Base-by-base conservation (phyloP, 2,329 filamentous ascomycete genomes). In the Talaromyces albobiverticillius region DNA sequence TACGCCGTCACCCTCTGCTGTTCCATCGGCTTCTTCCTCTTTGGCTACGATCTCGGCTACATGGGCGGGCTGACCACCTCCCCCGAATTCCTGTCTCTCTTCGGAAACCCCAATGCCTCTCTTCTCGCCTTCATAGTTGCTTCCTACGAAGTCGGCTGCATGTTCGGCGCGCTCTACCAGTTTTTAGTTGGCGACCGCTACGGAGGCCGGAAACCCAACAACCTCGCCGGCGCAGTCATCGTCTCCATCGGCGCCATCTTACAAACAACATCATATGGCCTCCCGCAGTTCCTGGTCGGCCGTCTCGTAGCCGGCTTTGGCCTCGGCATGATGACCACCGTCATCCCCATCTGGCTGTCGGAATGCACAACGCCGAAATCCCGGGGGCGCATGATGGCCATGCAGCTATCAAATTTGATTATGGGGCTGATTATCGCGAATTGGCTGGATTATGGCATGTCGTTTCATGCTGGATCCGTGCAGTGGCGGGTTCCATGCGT, bases 361-460 rank as follows among this genome's bases (percentile, higher is more conserved):
- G 61, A 63, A 50, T 61, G 55, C 18, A 49, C 55, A 23, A 57
- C 55, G 3, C 68, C 73, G 1, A 62, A 68, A 20, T 73, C 72
- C 26, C 70, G 77, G 29, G 78, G 78, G 41, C 64, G 70, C 55
- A 64, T 77, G 34, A 73, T 80, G 53, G 76, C 75, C n/a, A 75
- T 63, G 57, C 62, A 64, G 36, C 47, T 63, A 13, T 60, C 58
- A 1, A 63, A 61, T 29, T 57, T 65, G 25, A 57, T 57, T 31
- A 55, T 59, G 42, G 64, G 63, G 16, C 48, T 65, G 25, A 60
- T 65, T 25, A 59, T 65, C 25, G 62, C 62, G 3, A 64, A 67
- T 53, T 69, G 65, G 65, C 56, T 68, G 23, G 64, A 68, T 29
- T 69, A 65, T 40, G 66, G 65, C 13, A 56, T 64, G 51, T 53